phyloP scores from a whole-genome alignment of 2,329 filamentous ascomycete species.

The Biscogniauxia mediterranea region DNA sequence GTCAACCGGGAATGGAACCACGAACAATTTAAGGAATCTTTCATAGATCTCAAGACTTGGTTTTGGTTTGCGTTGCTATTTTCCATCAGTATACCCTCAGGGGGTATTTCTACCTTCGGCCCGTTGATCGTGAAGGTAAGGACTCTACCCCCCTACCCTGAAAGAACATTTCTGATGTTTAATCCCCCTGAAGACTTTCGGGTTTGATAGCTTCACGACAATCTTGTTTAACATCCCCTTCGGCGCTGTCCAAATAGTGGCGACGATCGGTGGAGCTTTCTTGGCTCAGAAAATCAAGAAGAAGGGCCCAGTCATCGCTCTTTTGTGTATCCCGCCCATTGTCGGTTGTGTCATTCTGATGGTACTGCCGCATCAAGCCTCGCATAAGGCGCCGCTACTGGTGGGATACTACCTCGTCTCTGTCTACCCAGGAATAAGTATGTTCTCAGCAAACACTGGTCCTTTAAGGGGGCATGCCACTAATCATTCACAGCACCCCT shows the following conservation, averaged over 20 bases:
- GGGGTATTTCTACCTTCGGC: conserved; percentile 63
- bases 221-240: conserved; percentile 56
- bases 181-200: conserved; percentile 52
- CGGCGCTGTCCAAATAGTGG: conserved; percentile 54
- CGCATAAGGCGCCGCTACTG: conserved; percentile 39
- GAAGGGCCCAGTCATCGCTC: conserved; percentile 48
- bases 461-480: background rate
- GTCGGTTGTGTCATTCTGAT: conserved; percentile 29
- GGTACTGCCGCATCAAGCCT: conserved; percentile 20
- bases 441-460: conserved; percentile 13
- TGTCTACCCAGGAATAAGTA: conserved; percentile 56
- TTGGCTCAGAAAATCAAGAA: conserved; percentile 47
- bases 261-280: conserved; percentile 52
- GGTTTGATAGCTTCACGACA: conserved; percentile 48
- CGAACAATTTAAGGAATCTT: conserved; percentile 51
- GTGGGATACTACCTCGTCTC: conserved; percentile 41
- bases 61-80: conserved; percentile 61
- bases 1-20: conserved; percentile 51
- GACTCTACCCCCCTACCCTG: conserved; percentile 51
- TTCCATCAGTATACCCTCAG: conserved; percentile 62
- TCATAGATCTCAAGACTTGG: conserved; percentile 51
- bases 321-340: conserved; percentile 29
- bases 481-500: conserved; percentile 46
- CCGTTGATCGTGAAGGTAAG: conserved; percentile 60
- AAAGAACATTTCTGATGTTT: conserved; percentile 54